Base-by-base conservation (phyloP, 345 rosid genomes). In the Xanthoceras sorbifolium region DNA sequence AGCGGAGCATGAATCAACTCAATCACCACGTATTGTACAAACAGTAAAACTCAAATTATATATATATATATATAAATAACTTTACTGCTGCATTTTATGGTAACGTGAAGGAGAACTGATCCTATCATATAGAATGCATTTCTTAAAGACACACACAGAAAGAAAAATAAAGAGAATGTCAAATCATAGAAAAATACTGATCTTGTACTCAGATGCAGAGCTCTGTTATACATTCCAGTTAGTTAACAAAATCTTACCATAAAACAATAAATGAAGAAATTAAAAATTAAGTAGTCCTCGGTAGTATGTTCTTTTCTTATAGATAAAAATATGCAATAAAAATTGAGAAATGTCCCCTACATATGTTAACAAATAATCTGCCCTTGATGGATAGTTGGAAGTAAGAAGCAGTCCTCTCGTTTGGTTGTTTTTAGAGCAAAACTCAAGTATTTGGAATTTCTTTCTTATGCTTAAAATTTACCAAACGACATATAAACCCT, bases 271-370 rank as follows among this genome's bases (percentile, higher is more conserved):
- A 55, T 32, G 22, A 54, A 10, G 60, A 36, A 71, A 71, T 32
- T 36, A 71, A 23, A 40, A 9, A 71, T 23, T 71, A 31, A 20
- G 15, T 62, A 1, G 18, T 11, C 36, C 17, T 20, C 20, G 18
- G 65, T 29, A 25, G 8, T 26, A 62, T 9, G 6, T 2, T 62
- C 1, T 28, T 22, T 23, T 57, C 28, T 8, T 57, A 57, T 25
- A 62, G 36, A 62, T 55, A 31, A 28, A 25, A 69, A 31, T 29
- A 69, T 29, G 44, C 28, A 29, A 44, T 5, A 52, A 55, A 46
- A 71, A 71, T 11, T 34, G 65, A 71, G 52, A 71, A 71, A 54
- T 54, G 26, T 12, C 32, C 75, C 52, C 65, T n/a, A n/a, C 9
- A 20, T 5, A 22, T 22, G 34, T 14, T 17, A 17, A 17, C 54